Conservation (phyloP, 164 flowering plant species). For the Kingdonia uniflora region DNA sequence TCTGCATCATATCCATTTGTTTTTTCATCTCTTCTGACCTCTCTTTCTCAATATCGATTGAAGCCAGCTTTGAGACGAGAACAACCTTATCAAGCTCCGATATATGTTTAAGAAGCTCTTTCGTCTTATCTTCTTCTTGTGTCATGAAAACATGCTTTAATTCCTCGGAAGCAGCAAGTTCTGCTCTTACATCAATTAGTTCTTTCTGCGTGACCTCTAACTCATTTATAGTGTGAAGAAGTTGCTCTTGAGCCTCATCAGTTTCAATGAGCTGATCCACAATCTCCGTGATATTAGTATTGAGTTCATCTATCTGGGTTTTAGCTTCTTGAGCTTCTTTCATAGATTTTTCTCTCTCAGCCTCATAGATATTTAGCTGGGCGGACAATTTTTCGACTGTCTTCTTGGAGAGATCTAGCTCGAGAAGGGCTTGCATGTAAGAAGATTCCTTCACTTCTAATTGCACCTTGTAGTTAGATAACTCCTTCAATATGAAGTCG, state of each 20-base stretch:
- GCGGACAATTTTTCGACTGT: conserved; percentile 28
- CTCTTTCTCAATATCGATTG: conserved; percentile 28
- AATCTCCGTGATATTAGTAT: conserved; percentile 26
- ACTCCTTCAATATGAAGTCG: conserved; percentile 29
- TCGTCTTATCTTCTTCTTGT: conserved; percentile 23
- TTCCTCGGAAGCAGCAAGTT: conserved; percentile 27
- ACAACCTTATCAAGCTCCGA: conserved; percentile 33
- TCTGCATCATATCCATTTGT: conserved; percentile 18
- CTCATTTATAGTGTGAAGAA: conserved; percentile 17
- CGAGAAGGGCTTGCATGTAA: conserved; percentile 36
- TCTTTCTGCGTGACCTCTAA: conserved; percentile 26
- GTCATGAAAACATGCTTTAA: conserved; percentile 17
- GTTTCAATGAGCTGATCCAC: conserved; percentile 18
- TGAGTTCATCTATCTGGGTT: conserved; percentile 22
- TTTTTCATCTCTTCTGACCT: conserved; percentile 20
- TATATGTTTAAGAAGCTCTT: conserved; percentile 27
- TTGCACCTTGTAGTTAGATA: conserved; percentile 47
- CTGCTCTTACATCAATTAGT: conserved; percentile 19
- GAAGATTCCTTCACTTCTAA: conserved; percentile 48
- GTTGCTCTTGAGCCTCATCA: conserved; percentile 20
- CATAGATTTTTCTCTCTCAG: conserved; percentile 24
- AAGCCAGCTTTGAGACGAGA: conserved; percentile 17
- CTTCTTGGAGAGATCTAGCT: conserved; percentile 30
- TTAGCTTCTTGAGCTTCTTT: conserved; percentile 21
- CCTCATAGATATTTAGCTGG: conserved; percentile 23